Conservation (phyloP, 208 protist species). For the Acanthamoeba sp. region DNA sequence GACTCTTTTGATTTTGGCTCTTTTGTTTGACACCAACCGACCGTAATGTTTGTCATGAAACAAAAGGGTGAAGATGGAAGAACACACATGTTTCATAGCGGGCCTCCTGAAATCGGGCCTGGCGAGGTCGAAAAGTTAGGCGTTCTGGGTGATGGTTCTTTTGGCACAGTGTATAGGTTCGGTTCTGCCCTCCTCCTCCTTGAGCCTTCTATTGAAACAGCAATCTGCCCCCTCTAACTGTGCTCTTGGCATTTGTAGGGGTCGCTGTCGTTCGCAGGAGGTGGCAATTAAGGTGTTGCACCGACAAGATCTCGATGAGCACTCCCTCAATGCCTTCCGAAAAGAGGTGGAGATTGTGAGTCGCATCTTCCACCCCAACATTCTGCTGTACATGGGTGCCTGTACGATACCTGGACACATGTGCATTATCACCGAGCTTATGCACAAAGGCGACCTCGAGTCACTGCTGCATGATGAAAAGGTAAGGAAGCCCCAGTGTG, state of each 20-base stretch:
- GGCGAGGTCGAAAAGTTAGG: slow-evolving; percentile 57
- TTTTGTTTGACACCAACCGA: too few relatives aligned
- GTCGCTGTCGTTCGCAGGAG: slow-evolving; percentile 68
- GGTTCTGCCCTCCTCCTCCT: not conserved
- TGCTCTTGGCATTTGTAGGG: not conserved
- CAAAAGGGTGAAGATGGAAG: not conserved
- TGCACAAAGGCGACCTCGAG: slow-evolving; percentile 81
- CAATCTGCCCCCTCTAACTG: not conserved
- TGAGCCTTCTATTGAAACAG: too few relatives aligned
- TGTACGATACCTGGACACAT: slow-evolving; percentile 85
- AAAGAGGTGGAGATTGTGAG: slow-evolving; percentile 74
- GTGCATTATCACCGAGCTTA: slow-evolving; percentile 88
- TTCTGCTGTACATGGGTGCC: slow-evolving; percentile 90
- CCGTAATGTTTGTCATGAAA: not conserved
- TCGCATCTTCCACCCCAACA: slow-evolving; percentile 85
- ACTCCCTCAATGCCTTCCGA: slow-evolving; percentile 70
- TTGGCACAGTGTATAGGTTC: slow-evolving; percentile 59
- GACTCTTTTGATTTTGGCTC: not conserved
- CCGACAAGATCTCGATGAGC: slow-evolving; percentile 65
- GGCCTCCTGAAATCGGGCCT: slow-evolving; percentile 67
- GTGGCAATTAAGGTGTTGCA: slow-evolving; percentile 70
- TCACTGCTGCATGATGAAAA: slow-evolving; percentile 78
- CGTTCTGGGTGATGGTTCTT: slow-evolving; percentile 62
- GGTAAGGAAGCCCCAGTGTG: too few relatives aligned
- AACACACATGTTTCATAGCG: slow-evolving; percentile 61